Percentiles rank a stretch among this genome's conserved stretches.
Conservation (phyloP, 1,284 basidiomycete species). For the Schizophyllum commune region DNA sequence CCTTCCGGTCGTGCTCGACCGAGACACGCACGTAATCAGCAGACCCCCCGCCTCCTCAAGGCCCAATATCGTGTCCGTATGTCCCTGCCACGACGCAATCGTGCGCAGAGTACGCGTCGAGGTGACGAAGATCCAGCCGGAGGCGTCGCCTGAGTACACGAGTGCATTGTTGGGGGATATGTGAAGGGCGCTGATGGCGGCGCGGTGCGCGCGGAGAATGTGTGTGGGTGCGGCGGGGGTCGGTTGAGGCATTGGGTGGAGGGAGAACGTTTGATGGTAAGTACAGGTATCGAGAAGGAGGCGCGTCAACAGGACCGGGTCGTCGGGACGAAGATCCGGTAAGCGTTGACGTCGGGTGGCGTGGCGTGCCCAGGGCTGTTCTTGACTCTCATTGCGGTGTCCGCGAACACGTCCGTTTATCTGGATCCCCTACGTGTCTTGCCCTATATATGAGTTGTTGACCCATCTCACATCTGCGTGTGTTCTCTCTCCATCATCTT, state of each 20-base stretch:
- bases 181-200: conserved; percentile 48
- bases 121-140: conserved; percentile 64
- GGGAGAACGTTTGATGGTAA: too few species aligned
- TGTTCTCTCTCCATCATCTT: too few species aligned
- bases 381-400: too few species aligned
- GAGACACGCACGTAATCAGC: conserved; percentile 59
- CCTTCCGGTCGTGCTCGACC: conserved; percentile 1
- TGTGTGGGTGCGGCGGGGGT: conserved; percentile 55
- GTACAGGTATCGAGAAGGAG: too few species aligned
- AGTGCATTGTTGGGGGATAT: conserved; percentile 66
- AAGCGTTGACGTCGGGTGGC: too few species aligned
- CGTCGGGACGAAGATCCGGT: too few species aligned
- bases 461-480: too few species aligned
- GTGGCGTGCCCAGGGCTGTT: too few species aligned
- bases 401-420: too few species aligned
- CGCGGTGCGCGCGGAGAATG: conserved; percentile 65
- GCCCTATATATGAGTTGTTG: too few species aligned
- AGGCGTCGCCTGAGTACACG: conserved; percentile 75
- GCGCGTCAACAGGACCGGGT: too few species aligned
- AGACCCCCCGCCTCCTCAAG: conserved; percentile 62
- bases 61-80: conserved; percentile 67
- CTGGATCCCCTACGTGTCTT: too few species aligned
- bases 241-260: conserved; percentile 10
- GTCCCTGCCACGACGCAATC: conserved; percentile 69
- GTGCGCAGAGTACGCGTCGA: conserved; percentile 68